These are phyloP conservation scores for Microglena sp. DNA, from an alignment of 139 green algal genomes.

Conservation along the genomic window DNA sequence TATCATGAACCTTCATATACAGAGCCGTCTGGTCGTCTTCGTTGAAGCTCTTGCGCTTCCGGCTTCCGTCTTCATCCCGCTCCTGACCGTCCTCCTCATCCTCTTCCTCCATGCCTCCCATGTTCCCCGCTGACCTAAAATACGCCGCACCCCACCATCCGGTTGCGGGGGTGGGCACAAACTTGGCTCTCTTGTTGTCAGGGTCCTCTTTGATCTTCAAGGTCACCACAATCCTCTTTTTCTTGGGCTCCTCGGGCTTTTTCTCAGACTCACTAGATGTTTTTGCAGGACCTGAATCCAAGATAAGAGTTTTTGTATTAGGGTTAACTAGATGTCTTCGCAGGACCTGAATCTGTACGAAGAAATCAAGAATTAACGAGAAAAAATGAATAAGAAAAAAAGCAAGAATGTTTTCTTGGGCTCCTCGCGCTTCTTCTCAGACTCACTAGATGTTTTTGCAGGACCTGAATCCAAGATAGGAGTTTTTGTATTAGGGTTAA, in stretches of 20 bases:
- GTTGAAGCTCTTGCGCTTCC: slow-evolving; percentile 40
- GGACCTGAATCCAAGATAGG: too few species aligned
- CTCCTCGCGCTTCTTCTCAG: too few species aligned
- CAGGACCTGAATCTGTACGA: too few species aligned
- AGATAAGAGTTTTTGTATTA: too few species aligned
- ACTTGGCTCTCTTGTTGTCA: not conserved
- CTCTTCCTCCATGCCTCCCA: slow-evolving; percentile 48
- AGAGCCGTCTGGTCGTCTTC: slow-evolving; percentile 53
- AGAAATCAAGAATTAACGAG: too few species aligned
- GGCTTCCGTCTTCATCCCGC: not conserved
- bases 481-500: too few species aligned
- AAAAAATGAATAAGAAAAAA: too few species aligned
- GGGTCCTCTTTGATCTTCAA: slow-evolving; percentile 6
- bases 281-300: too few species aligned
- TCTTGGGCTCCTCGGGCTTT: slow-evolving; percentile 12
- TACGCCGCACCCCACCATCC: slow-evolving; percentile 70
- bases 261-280: too few species aligned
- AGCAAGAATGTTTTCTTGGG: too few species aligned
- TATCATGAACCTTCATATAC: slow-evolving; percentile 41
- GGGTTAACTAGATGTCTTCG: too few species aligned
- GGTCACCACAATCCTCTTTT: slow-evolving; percentile 32
- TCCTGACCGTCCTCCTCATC: slow-evolving; percentile 15
- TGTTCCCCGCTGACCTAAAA: slow-evolving; percentile 43
- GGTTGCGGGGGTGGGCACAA: slow-evolving; percentile 22
- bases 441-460: too few species aligned